Evolutionary conservation across 2,329 filamentous ascomycete genomes (phyloP), one percentile per base, ranked within the genome.

Genomic region (Chaetomiaceae sp.): DNA sequence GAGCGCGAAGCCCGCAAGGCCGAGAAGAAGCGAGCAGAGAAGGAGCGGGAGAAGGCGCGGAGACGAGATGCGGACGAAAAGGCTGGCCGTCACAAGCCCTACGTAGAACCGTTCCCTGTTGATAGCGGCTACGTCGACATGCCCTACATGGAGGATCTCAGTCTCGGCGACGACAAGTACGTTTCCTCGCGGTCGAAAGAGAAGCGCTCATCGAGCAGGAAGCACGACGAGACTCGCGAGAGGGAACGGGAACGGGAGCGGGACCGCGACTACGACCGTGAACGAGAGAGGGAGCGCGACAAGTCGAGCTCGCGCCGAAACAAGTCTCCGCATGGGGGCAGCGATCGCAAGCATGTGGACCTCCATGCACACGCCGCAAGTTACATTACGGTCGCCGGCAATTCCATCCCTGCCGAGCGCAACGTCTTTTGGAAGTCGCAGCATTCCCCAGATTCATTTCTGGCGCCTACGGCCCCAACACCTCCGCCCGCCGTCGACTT

Each of bases 21-120:
- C n/a, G 64, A 65, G 14, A 60, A 64, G 18, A 63, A 67, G 14
- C 57, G 56, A 15, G 41, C 38, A 17, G 61, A 62, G 38, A 59
- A 47, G 41, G 56, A 57, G 17, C 59, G 59, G 2, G 60, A 59
- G 7, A 47, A 50, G 15, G 45, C 53, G 17, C 56, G 62, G 15
- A 58, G 51, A 15, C 56, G 59, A 35, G 60, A 60, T 2, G 43
- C 47, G 30, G 58, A 64, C 15, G 62, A 63, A 10, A 64, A 62
- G 48, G n/a, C 36, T 19, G 58, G 56, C 37, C 51, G 53, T 6
- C 46, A 55, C 24, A 60, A 58, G 41, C 46, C 55, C 3, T 62
- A 63, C 35, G 52, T 59, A 9, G 61, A 63, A 40, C 45, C 51
- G 15, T 55, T 54, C 33, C 47, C 39, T 2, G 9, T 26, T 6